Percentiles rank a stretch among this genome's conserved stretches.
These are phyloP conservation scores for Didymella sp. DNA, from an alignment of 2,329 filamentous ascomycete genomes.

Conservation along the genomic window DNA sequence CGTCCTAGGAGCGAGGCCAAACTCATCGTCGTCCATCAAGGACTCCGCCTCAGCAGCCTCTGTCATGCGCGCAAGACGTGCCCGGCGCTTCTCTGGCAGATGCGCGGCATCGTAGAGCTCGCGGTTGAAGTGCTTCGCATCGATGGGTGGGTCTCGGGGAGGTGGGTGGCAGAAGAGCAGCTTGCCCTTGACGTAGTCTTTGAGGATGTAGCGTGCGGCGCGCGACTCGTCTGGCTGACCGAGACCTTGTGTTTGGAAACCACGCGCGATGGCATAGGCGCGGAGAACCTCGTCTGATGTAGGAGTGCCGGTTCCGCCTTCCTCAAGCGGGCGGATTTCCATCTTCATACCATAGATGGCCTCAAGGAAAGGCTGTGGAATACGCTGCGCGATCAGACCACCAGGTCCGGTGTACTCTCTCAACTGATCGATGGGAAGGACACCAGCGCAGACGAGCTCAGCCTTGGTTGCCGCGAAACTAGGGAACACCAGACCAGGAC, in stretches of 20 bases:
- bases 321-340: conserved; percentile 77
- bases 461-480: conserved; percentile 98
- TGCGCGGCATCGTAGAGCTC: conserved; percentile 86
- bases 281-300: conserved; percentile 84
- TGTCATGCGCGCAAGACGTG: conserved; percentile 63
- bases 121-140: conserved; percentile 80
- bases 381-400: conserved; percentile 79
- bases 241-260: conserved; percentile 86
- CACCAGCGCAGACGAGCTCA: conserved; percentile 92
- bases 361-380: conserved; percentile 88
- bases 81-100: conserved; percentile 80
- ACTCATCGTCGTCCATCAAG: conserved; percentile 50
- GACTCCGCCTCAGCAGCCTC: conserved; percentile 45
- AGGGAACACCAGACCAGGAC: conserved; percentile 96
- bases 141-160: conserved; percentile 68
- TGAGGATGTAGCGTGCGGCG: conserved; percentile 86
- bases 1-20: conserved; percentile 48
- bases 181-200: conserved; percentile 98
- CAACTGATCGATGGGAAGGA: conserved; percentile 95
- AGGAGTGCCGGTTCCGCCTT: conserved; percentile 88
- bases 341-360: conserved; percentile 95
- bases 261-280: conserved; percentile 86
- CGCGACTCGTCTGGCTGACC: conserved; percentile 93
- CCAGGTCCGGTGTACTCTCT: conserved; percentile 90
- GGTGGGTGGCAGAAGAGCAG: conserved; percentile 91